A percentile compares a stretch with the other conserved stretches of the same genome.
Evolutionary conservation across 305 asterid species (phyloP).

Genomic region (Solanum hybrid): DNA sequence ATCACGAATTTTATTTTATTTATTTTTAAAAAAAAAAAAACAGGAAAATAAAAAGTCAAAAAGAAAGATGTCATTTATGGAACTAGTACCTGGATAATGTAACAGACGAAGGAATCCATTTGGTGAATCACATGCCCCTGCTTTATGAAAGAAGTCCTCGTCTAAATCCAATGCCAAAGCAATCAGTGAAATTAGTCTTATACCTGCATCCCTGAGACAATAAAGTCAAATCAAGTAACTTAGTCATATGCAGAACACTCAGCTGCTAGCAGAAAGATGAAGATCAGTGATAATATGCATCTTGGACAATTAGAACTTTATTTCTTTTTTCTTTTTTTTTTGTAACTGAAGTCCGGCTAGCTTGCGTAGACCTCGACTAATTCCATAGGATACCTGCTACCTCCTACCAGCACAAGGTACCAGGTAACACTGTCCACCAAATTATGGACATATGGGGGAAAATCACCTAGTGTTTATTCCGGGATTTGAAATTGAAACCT

Average conservation of each 20-base stretch:
- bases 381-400: background rate
- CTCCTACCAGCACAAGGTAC: background rate
- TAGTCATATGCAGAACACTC: background rate
- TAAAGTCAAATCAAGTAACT: conserved; percentile 3
- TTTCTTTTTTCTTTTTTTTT: too few relatives aligned
- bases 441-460: background rate
- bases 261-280: background rate
- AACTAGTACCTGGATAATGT: conserved; percentile 43
- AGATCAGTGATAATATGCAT: background rate
- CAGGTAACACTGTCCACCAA: background rate
- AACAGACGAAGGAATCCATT: conserved; percentile 39
- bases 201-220: conserved; percentile 36
- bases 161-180: conserved; percentile 49
- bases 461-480: background rate
- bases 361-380: background rate
- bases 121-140: conserved; percentile 43
- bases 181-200: conserved; percentile 25
- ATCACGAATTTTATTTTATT: too few relatives aligned
- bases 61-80: background rate
- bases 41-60: background rate
- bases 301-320: background rate
- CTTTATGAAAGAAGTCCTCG: conserved; percentile 38
- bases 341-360: background rate
- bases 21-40: too few relatives aligned
- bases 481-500: background rate